Percentiles rank a stretch among this genome's conserved stretches.
These are phyloP conservation scores for Trichophyton schoenleinii DNA, from an alignment of 2,329 filamentous ascomycete genomes.

Conservation along the genomic window DNA sequence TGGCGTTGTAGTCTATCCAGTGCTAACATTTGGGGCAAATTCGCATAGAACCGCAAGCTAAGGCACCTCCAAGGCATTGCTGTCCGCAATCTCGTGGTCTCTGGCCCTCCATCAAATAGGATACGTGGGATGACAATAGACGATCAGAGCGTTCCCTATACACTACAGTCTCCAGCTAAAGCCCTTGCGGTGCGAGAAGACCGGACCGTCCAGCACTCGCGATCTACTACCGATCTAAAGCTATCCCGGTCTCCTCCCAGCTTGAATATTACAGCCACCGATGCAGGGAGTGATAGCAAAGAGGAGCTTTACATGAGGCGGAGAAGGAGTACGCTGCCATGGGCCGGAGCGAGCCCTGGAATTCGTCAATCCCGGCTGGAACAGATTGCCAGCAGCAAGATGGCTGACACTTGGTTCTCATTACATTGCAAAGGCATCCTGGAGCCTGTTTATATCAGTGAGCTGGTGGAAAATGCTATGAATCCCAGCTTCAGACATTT, in stretches of 20 bases:
- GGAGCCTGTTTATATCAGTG: conserved; percentile 82
- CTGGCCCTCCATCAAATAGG: conserved; percentile 35
- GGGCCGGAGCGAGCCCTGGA: conserved; percentile 47
- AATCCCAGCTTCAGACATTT: conserved; percentile 87
- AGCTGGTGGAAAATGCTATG: conserved; percentile 64
- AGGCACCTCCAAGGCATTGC: conserved; percentile 80
- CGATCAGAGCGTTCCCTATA: conserved; percentile 59
- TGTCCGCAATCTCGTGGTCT: conserved; percentile 69
- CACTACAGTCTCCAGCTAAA: conserved; percentile 55
- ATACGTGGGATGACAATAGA: conserved; percentile 53
- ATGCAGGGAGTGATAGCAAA: conserved; percentile 10
- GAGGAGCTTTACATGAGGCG: conserved; percentile 21
- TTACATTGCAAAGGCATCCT: conserved; percentile 54
- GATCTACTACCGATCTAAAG: conserved; percentile 46
- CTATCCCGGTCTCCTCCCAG: conserved; percentile 13
- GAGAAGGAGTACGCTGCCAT: conserved; percentile 50
- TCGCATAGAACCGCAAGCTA: conserved; percentile 65
- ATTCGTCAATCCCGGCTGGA: conserved; percentile 63
- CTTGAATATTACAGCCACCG: background rate
- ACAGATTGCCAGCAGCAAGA: conserved; percentile 53
- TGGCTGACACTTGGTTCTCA: conserved; percentile 84
- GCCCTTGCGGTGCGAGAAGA: conserved; percentile 42
- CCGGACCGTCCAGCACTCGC: conserved; percentile 42
- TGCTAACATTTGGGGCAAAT: background rate
- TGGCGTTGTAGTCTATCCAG: background rate